Evolutionary conservation across 257 asterid genomes (phyloP).

Genomic region (Solanum tarijense): DNA sequence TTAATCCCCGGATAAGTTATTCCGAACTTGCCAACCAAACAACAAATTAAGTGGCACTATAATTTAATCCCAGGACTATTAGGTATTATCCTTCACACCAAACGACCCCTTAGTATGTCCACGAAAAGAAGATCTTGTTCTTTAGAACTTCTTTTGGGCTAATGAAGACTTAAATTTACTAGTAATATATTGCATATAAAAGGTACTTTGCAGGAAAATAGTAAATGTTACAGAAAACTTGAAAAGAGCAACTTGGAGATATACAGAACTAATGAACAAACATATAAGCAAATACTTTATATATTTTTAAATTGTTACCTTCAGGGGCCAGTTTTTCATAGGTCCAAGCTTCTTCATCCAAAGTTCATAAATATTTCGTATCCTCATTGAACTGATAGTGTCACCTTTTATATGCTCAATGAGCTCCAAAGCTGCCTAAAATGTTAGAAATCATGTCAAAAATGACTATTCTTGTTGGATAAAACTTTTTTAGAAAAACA

Average conservation of each 20-base stretch:
- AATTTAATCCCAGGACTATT: no score
- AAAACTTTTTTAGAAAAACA: not conserved
- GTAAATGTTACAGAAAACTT: not conserved
- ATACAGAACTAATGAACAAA: not conserved
- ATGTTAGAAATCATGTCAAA: not conserved
- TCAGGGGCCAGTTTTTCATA: conserved; percentile 19
- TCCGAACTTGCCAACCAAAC: no score
- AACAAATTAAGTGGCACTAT: no score
- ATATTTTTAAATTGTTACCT: conserved; percentile 25
- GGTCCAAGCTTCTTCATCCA: conserved; percentile 62
- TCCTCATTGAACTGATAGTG: conserved; percentile 15
- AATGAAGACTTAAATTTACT: not conserved
- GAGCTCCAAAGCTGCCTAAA: conserved; percentile 70
- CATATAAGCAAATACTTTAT: not conserved
- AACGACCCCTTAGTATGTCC: not conserved
- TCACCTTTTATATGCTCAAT: conserved; percentile 37
- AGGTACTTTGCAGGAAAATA: not conserved
- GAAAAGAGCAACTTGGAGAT: not conserved
- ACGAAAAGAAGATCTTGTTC: not conserved
- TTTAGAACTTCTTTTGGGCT: not conserved
- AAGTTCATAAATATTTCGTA: conserved; percentile 41
- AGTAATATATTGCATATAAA: not conserved
- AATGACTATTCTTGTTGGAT: not conserved
- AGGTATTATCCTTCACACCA: no score
- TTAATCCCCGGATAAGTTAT: no score